Evolutionary conservation across 2,329 filamentous ascomycete genomes (phyloP).

Genomic region (Lasiodiplodia hormozganensis): DNA sequence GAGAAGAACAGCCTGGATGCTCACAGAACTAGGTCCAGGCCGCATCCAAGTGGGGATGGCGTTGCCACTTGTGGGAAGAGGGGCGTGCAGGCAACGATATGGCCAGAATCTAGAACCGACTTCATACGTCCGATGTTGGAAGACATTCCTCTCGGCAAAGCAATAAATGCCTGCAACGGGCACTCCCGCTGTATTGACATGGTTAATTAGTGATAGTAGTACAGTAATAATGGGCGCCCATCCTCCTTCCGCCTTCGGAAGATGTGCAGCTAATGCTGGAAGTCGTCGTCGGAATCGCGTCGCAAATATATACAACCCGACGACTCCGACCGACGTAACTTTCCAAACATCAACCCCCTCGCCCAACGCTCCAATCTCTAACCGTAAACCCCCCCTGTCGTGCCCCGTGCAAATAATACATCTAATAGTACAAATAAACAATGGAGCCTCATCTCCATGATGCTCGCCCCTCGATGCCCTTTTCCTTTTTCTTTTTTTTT

Average conservation of each 20-base stretch:
- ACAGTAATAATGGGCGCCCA: background rate
- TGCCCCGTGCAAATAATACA: background rate
- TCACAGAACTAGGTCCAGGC: background rate
- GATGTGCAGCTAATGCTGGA: background rate
- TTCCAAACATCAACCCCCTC: background rate
- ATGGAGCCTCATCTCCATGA: background rate
- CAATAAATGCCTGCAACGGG: background rate
- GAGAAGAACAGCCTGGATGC: background rate
- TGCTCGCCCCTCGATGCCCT: background rate
- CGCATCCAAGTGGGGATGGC: background rate
- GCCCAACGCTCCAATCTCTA: background rate
- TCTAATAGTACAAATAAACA: background rate
- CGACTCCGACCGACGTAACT: background rate
- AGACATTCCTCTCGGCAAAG: background rate
- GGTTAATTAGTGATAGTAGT: background rate
- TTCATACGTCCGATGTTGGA: background rate
- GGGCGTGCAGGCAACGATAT: background rate
- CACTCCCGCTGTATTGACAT: background rate
- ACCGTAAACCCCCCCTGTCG: background rate
- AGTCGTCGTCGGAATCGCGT: background rate
- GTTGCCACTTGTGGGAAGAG: background rate
- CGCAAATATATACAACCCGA: background rate
- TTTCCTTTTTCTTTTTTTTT: too few species aligned
- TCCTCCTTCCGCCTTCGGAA: background rate
- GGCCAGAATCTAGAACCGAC: background rate